These are phyloP conservation scores for Tricholoma flavovirens DNA, from an alignment of 768 basidiomycete species.

Conservation along the genomic window DNA sequence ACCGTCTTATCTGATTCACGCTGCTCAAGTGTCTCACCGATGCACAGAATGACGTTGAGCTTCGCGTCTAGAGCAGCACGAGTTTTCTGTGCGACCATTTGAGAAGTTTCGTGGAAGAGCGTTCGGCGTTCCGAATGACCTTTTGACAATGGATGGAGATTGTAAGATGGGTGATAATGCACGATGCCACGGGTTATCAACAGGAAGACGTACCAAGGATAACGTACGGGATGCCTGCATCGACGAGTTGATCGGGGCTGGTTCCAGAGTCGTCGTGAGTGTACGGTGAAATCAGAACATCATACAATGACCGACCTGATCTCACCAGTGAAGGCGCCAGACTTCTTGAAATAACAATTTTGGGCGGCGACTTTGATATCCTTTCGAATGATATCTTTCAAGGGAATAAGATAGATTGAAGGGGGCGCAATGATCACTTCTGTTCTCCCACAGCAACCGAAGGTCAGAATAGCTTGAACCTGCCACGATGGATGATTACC, in stretches of 20 bases:
- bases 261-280: not conserved
- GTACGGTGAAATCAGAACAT: not conserved
- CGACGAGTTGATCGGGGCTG: slow-evolving; percentile 79
- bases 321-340: slow-evolving; percentile 95
- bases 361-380: slow-evolving; percentile 83
- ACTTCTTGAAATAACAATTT: slow-evolving; percentile 79
- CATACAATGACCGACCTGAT: slow-evolving; percentile 56
- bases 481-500: slow-evolving; percentile 41
- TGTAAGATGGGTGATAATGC: not conserved
- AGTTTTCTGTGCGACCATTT: slow-evolving; percentile 80
- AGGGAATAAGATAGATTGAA: slow-evolving; percentile 75
- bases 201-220: slow-evolving; percentile 61
- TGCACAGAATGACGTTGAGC: slow-evolving; percentile 89
- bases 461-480: slow-evolving; percentile 3
- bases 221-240: slow-evolving; percentile 85
- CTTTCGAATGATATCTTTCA: slow-evolving; percentile 55
- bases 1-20: slow-evolving; percentile 77
- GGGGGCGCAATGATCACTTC: slow-evolving; percentile 96
- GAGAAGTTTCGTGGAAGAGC: slow-evolving; percentile 84
- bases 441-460: slow-evolving; percentile 25
- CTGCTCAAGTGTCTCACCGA: slow-evolving; percentile 89
- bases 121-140: slow-evolving; percentile 97
- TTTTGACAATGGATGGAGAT: slow-evolving; percentile 21
- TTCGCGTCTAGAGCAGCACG: slow-evolving; percentile 70
- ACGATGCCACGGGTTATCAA: not conserved